phyloP scores from a whole-genome alignment of 768 basidiomycete genomes.

The Boletellus ananiceps region DNA sequence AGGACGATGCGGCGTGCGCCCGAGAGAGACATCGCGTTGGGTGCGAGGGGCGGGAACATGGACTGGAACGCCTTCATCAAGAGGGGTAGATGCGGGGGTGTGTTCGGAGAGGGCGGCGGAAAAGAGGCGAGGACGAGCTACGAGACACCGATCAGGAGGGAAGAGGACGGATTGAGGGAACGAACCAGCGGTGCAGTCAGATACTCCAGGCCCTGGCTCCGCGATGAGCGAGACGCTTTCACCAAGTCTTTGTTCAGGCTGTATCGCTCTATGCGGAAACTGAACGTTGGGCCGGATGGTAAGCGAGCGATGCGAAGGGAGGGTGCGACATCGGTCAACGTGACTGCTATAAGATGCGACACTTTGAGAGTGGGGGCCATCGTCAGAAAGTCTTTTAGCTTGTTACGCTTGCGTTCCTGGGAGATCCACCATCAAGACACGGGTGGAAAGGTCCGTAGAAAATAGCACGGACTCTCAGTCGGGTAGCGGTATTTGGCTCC shows the following conservation, averaged over 20 bases:
- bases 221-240: conserved; percentile 58
- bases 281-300: conserved; percentile 88
- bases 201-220: conserved; percentile 83
- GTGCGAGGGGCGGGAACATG: conserved; percentile 90
- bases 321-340: conserved; percentile 78
- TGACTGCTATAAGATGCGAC: conserved; percentile 90
- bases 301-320: conserved; percentile 83
- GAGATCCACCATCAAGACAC: conserved; percentile 13
- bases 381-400: conserved; percentile 89
- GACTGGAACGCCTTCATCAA: conserved; percentile 96
- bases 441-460: background rate
- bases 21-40: conserved; percentile 72
- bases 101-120: conserved; percentile 66
- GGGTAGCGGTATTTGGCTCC: conserved; percentile 95
- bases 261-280: conserved; percentile 89
- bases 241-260: conserved; percentile 84
- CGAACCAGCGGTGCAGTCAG: conserved; percentile 86
- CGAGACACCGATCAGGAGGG: background rate
- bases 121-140: conserved; percentile 88
- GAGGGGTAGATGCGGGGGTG: conserved; percentile 81
- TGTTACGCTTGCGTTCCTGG: conserved; percentile 87
- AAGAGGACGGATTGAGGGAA: conserved; percentile 5
- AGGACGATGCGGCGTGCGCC: conserved; percentile 93
- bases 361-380: conserved; percentile 89
- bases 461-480: conserved; percentile 63